phyloP scores from a whole-genome alignment of 352 stramenopile genomes.

The Pythium aquatile region DNA sequence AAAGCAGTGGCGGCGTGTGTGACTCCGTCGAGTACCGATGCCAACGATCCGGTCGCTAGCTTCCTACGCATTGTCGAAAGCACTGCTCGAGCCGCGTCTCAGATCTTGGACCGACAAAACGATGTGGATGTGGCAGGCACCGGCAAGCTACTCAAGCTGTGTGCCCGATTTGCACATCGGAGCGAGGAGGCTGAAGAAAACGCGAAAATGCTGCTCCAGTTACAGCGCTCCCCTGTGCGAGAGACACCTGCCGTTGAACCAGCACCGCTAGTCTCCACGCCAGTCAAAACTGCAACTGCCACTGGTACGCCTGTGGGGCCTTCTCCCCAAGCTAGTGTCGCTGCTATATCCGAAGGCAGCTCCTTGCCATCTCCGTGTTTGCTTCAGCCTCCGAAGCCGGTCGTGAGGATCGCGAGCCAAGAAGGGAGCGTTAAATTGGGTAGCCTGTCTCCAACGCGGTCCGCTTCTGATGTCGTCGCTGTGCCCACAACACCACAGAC shows the following conservation, averaged over 20 bases:
- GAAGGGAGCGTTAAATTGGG: neutral
- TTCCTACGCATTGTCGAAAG: neutral
- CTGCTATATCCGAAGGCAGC: neutral
- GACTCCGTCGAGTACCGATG: neutral
- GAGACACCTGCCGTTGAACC: neutral
- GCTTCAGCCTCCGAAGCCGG: conserved; percentile 4
- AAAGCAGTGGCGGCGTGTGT: neutral
- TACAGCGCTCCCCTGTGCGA: conserved; percentile 18
- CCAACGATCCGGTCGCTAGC: neutral
- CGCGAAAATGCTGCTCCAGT: conserved; percentile 17
- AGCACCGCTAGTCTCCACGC: neutral
- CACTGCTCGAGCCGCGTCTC: neutral
- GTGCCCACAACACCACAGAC: neutral
- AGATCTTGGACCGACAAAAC: conserved; percentile 1
- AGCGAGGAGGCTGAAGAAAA: conserved; percentile 27
- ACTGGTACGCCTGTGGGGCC: neutral
- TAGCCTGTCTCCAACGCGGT: neutral
- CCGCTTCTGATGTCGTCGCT: neutral
- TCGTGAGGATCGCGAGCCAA: neutral
- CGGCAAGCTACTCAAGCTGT: conserved; percentile 12
- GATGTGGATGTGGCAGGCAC: neutral
- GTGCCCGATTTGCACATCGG: conserved; percentile 2
- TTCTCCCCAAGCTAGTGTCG: neutral
- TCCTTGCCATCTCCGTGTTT: conserved; percentile 17
- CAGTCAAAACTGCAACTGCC: neutral